A percentile compares a stretch with the other conserved stretches of the same genome.
Evolutionary conservation across 2,329 filamentous ascomycete species (phyloP).

Genomic region (Ascochyta pisi): DNA sequence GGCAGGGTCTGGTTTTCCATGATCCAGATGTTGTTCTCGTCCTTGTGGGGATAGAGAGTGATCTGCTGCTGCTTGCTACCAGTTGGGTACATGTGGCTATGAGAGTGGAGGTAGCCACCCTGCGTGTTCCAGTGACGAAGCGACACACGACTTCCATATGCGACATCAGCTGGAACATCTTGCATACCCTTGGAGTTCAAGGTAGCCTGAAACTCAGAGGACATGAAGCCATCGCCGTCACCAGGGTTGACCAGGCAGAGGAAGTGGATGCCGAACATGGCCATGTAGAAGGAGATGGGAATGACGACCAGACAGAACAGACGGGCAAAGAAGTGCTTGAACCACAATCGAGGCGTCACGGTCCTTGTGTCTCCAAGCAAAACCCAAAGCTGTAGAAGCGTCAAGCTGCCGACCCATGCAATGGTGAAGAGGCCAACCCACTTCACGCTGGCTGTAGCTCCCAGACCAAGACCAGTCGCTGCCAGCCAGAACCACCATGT

Average conservation of each 20-base stretch:
- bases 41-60: conserved; percentile 97
- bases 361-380: conserved; percentile 87
- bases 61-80: conserved; percentile 99
- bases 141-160: conserved; percentile 82
- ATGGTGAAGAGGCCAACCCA: conserved; percentile 99
- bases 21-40: conserved; percentile 95
- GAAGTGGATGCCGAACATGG: conserved; percentile 98
- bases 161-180: conserved; percentile 90
- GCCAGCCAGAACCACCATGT: conserved; percentile 99
- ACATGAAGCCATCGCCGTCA: conserved; percentile 99
- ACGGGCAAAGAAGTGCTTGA: conserved; percentile 93
- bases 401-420: conserved; percentile 94
- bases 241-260: conserved; percentile 90
- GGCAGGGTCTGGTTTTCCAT: conserved; percentile 92
- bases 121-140: conserved; percentile 97
- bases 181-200: conserved; percentile 97
- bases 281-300: conserved; percentile 88
- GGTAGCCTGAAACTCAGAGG: conserved; percentile 97
- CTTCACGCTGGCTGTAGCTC: conserved; percentile 93
- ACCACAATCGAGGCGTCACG: conserved; percentile 83
- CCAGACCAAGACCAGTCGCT: conserved; percentile 84
- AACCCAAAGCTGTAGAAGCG: conserved; percentile 91
- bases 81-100: conserved; percentile 95
- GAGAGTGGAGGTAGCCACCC: conserved; percentile 95
- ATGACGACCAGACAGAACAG: conserved; percentile 91